These are phyloP conservation scores for Calamus simplicifolius DNA, from an alignment of 176 grass and related monocot genomes.

Conservation along the genomic window DNA sequence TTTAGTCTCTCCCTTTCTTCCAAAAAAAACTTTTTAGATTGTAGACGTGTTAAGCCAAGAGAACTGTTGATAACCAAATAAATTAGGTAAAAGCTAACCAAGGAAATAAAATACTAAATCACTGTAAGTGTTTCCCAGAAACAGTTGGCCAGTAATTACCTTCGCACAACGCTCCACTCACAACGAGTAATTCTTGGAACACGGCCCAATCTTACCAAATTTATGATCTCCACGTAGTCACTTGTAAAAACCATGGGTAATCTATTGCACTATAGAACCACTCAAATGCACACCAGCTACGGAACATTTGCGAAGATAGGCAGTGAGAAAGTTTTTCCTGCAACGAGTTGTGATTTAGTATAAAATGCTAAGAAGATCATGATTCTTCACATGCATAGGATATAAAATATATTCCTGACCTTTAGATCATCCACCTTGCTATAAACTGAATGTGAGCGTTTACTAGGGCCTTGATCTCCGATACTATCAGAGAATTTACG, in stretches of 20 bases:
- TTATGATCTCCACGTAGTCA: constrained; percentile 50
- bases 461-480: too few species aligned
- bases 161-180: constrained; percentile 59
- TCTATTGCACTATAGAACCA: constrained; percentile 81
- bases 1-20: constrained; percentile 58
- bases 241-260: constrained; percentile 71
- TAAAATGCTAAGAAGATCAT: neutral
- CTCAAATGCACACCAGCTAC: constrained; percentile 65
- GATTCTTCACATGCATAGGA: constrained; percentile 11
- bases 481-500: too few species aligned
- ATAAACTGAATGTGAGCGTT: too few species aligned
- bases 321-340: constrained; percentile 41
- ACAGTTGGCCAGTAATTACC: constrained; percentile 23
- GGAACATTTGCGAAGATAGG: constrained; percentile 43
- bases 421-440: too few species aligned
- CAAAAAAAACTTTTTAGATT: constrained; percentile 39
- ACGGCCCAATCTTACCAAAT: constrained; percentile 47
- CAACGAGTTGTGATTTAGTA: constrained; percentile 11
- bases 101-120: too few species aligned
- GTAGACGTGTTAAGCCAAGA: constrained; percentile 57
- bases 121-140: neutral
- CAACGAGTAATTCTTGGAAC: constrained; percentile 40
- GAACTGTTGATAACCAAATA: constrained; percentile 34
- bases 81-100: too few species aligned
- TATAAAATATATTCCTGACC: too few species aligned